Evolutionary conservation across 75 land plant species (phyloP), one percentile per base, ranked within the genome.

Genomic region (Sequoiadendron giganteum): DNA sequence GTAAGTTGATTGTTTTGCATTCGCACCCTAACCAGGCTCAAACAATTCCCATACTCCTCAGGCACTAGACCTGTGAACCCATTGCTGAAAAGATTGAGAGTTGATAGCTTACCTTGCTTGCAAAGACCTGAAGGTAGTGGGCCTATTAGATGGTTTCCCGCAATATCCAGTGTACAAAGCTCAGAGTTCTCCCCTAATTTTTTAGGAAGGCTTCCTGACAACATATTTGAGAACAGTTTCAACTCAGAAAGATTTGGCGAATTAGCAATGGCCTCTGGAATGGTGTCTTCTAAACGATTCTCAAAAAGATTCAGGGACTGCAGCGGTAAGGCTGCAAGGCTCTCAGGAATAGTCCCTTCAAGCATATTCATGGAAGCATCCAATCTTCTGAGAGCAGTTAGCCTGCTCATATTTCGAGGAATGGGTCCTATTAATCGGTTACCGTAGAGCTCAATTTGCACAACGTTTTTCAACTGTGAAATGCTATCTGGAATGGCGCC

Each of bases 301-400:
- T 93, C 90, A 47, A 91, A 89, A 32, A 96, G 89, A 45, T 91
- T 86, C 14, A 96, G 89, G 3, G 89, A 84, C 18, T 11, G 80
- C 28, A 96, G 85, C 3, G 36, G 89, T 86, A 90, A 42, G 40
- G 85, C 84, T 16, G 93, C 93, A 25, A 95, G 61, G 52, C 72
- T 83, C 87, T 88, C 92, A 10, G 96, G 95, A 18, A 95, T 70
- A 18, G 45, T 87, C 25, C 96, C 97, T 11, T 88, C 89, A 16
- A 96, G 90, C 39, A 76, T 85, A 91, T 96, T 96, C 92, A 90
- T 87, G 3, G 97, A 96, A 9, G 85, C 92, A 76, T 96, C 94
- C 10, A 95, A 91, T 1, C 49, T 40, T 42, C 21, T 70, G 84
- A 92, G 89, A 43, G 80, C 58, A 45, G 58, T 78, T 32, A 88